Base-by-base conservation (phyloP, 2,329 filamentous ascomycete genomes). In the Phialocephala sp. region DNA sequence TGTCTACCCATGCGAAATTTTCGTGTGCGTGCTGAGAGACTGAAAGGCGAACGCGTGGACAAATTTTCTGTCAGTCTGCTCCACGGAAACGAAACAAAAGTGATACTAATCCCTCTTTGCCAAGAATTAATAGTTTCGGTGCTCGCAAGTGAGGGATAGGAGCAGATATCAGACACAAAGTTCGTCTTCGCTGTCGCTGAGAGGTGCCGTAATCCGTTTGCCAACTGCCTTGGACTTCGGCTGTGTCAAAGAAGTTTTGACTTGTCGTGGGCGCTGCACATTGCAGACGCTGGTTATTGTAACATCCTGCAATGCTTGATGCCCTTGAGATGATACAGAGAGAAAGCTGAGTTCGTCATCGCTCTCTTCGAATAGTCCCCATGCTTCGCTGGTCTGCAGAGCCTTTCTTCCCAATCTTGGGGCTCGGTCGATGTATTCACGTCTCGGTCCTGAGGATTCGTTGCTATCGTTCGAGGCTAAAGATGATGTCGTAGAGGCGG, bases 261-360 rank as follows among this genome's bases (percentile, higher is more conserved):
- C 54, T 57, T 60, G 62, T 43, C 52, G 57, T 47, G 37, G 54
- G 36, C 56, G 50, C 24, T 60, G 63, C 32, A n/a, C 35, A 32
- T 65, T 68, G 1, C 27, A 32, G 11, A n/a, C 27, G 22, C 45
- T 60, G 22, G 55, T 61, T 24, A 65, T 70, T 60, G 64, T 70
- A 43, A 72, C 59, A 45, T 71, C 69, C 54, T 55, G 50, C 45
- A 73, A 59, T 32, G 59, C 47, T 37, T 43, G 43, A 52, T 64
- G 60, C 4, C 63, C 47, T 41, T 68, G 63, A 58, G 67, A 70
- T 55, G 68, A 72, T 54, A 37, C 62, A 14, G 69, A 70, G 37
- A 69, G 56, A 37, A 71, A 71, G 57, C 70, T 75, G 11, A 76
- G 67, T 59, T 75, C 74, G 60, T 76, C 74, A 64, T 76, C 73